Percentiles rank a stretch among this genome's conserved stretches.
Evolutionary conservation across 257 asterid genomes (phyloP).

Genomic region (Cinchona pubescens): DNA sequence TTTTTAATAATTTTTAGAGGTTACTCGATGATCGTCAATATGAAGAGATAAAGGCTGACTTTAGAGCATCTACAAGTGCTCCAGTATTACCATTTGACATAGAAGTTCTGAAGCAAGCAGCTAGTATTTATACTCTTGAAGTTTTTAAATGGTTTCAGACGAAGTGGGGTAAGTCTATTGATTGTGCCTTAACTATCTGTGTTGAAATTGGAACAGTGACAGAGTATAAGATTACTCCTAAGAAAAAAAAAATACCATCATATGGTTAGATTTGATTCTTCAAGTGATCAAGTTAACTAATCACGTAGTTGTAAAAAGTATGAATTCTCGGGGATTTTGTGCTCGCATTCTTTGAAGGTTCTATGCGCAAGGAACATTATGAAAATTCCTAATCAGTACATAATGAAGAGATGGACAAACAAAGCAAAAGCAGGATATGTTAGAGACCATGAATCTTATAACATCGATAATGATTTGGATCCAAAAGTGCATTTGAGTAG

Average conservation of each 20-base stretch:
- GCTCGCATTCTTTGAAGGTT: neutral
- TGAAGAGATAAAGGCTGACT: no score
- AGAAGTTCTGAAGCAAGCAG: conserved; percentile 8
- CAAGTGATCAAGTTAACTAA: neutral
- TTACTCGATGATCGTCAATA: no score
- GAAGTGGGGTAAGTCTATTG: conserved; percentile 8
- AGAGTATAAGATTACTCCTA: neutral
- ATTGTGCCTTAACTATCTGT: neutral
- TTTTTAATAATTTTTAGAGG: no score
- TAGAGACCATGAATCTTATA: no score
- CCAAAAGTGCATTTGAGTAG: neutral
- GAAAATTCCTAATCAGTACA: neutral
- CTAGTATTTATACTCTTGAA: conserved; percentile 14
- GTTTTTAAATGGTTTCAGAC: neutral
- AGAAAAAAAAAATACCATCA: neutral
- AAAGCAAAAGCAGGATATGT: neutral
- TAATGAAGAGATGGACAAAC: neutral
- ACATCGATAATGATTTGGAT: neutral
- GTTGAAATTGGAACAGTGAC: neutral
- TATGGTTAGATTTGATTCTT: neutral
- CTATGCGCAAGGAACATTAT: neutral
- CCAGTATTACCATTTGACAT: neutral
- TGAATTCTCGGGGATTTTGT: no score
- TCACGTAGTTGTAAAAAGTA: neutral
- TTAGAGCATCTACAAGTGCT: no score